Evolutionary conservation across 2,329 filamentous ascomycete species (phyloP), one percentile per base, ranked within the genome.

Genomic region (Trichothecium roseum): DNA sequence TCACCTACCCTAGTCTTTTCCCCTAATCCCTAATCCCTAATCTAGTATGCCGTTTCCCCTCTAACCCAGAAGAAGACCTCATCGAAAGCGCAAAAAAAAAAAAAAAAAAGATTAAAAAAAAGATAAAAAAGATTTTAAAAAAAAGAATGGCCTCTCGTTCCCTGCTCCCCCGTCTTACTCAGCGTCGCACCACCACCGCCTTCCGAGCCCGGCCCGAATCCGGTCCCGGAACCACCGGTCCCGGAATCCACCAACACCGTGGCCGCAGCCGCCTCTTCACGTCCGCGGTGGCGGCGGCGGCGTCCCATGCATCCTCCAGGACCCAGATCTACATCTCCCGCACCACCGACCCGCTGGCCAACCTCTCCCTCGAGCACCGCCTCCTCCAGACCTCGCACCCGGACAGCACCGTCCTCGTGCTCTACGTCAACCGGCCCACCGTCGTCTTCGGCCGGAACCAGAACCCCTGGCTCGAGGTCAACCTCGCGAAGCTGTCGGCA

Each of bases 391-490:
- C 77, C 37, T 80, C 81, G 0, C 73, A 79, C 2, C 66, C 76
- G 6, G 73, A 82, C 40, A 86, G 86, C 10, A 81, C 74, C 12
- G 60, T 96, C 34, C 73, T 96, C 2, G 83, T 96, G 38, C 72
- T 95, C 34, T 98, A 96, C 63, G 74, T 78, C 49, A 96, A 98
- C 60, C 62, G 75, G 27, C 87, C 89, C 1, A 87, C 84, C 54
- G 72, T 98, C 40, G 80, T 98, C 53, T 81, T 98, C 46, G 91
- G 91, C 30, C 79, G 91, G 40, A 98, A 98, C 56, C 91, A 98
- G 63, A 98, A 98, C 56, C 91, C 91, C 36, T 98, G 89, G 91
- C 69, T 85, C 8, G 91, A 98, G 63, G 78, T 85, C 42, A 84
- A 94, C 53, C 69, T 95, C 8, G 62, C 62, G 28, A 65, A 75